These are phyloP conservation scores for Diddensiella santjacobensis DNA, from an alignment of 805 yeast genomes.

Conservation along the genomic window DNA sequence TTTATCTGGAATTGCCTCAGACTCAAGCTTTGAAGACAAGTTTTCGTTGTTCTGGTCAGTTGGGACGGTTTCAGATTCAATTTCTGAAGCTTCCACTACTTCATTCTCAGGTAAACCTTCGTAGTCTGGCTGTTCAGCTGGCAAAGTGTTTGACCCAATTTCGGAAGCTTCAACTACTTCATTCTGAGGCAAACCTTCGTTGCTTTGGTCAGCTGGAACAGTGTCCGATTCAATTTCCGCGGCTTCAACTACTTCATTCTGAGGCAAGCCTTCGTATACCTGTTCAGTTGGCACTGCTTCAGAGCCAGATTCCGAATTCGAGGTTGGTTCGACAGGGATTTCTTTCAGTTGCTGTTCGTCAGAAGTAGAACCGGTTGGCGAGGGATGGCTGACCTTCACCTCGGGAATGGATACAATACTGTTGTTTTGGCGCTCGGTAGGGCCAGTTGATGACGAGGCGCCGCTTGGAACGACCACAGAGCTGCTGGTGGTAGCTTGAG, in stretches of 20 bases:
- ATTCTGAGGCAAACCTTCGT: no score
- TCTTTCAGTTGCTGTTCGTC: not conserved
- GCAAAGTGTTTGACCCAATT: no score
- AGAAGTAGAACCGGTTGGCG: not conserved
- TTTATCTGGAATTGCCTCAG: not conserved
- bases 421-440: not conserved
- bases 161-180: no score
- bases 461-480: not conserved
- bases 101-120: no score
- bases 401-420: not conserved
- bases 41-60: not conserved
- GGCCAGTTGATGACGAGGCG: not conserved
- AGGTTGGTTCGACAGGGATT: not conserved
- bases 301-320: not conserved
- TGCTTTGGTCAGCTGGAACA: no score
- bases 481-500: slow-evolving; percentile 18
- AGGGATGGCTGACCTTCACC: not conserved
- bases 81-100: not conserved
- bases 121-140: no score
- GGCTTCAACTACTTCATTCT: not conserved
- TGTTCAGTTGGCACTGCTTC: not conserved
- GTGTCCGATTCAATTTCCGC: not conserved
- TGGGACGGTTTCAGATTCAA: not conserved
- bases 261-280: no score
- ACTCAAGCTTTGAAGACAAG: not conserved